Evolutionary conservation across 352 stramenopile genomes (phyloP).

Genomic region (Pythium grandisporangium): DNA sequence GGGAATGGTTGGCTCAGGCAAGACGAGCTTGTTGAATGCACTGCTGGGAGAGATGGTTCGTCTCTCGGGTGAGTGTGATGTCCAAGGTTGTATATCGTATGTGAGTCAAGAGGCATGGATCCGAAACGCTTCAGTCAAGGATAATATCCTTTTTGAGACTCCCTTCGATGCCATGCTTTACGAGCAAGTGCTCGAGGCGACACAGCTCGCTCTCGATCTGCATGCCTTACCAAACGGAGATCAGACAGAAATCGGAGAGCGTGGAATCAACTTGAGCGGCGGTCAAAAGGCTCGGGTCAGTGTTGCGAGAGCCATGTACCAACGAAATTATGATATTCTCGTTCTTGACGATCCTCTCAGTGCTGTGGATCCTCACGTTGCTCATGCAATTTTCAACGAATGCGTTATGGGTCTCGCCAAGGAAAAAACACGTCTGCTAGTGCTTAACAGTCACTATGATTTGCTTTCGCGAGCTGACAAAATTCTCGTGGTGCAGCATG

Average conservation of each 20-base stretch:
- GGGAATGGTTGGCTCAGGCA: slow-evolving; percentile 27
- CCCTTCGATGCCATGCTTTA: slow-evolving; percentile 15
- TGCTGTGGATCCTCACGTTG: slow-evolving; percentile 32
- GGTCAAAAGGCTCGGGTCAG: slow-evolving; percentile 27
- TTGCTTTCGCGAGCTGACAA: slow-evolving; percentile 17
- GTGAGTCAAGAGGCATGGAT: slow-evolving; percentile 31
- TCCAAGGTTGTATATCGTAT: slow-evolving; percentile 19
- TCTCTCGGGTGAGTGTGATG: slow-evolving; percentile 11
- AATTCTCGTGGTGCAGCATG: slow-evolving; percentile 18
- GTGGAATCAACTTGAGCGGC: slow-evolving; percentile 28
- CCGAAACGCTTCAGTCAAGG: slow-evolving; percentile 20
- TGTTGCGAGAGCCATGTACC: slow-evolving; percentile 22
- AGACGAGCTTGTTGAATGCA: slow-evolving; percentile 30
- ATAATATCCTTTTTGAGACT: slow-evolving; percentile 29
- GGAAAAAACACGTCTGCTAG: slow-evolving; percentile 66
- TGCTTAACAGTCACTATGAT: slow-evolving; percentile 47
- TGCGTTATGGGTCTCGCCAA: slow-evolving; percentile 17
- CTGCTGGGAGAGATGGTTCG: slow-evolving; percentile 30
- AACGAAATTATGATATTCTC: slow-evolving; percentile 21
- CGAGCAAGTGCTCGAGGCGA: slow-evolving; percentile 36
- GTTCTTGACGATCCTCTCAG: slow-evolving; percentile 36
- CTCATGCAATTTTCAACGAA: slow-evolving; percentile 25
- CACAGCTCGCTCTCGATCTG: slow-evolving; percentile 57
- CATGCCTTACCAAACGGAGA: slow-evolving; percentile 60
- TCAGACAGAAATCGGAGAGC: slow-evolving; percentile 54